Base-by-base conservation (phyloP, 768 basidiomycete genomes). In the Leccinum truebloodii region DNA sequence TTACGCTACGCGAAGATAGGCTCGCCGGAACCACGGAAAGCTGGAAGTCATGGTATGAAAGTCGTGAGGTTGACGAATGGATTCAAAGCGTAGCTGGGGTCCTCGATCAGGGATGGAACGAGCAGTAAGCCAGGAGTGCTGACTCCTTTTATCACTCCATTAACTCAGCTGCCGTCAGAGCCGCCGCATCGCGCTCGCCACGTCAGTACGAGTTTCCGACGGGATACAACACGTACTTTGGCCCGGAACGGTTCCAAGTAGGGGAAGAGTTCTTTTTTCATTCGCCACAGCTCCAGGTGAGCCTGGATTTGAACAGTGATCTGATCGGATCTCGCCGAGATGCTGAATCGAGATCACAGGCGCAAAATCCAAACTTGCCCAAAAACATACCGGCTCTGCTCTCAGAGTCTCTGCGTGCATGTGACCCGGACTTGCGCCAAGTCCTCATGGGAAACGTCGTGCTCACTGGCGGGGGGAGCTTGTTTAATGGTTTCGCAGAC, bases 131-230 rank as follows among this genome's bases (percentile, higher is more conserved):
- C 16, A 9, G 18, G 54, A 44, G 26, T 6, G 18, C n/a, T 41
- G 7, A 18, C 24, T 9, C 12, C 35, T 26, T 58, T 32, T 28
- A 49, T 54, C 39, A 24, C 6, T 22, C 13, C 39, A 1, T 53
- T 59, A 3, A 71, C 22, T 12, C 44, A 22, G 22, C 39, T 30
- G 14, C 10, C 51, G 37, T n/a, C 68, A 92, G 91, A 64, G 78
- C 76, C 53, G 89, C 86, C 49, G 77, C 80, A 13, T 74, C 80
- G 57, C 83, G 85, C 44, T 82, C 83, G 6, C 72, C 79, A 44
- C 83, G 83, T 63, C 88, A 84, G 64, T 98, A 96, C 77, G 97
- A 99, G 77, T 98, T 99, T 78, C 93, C 97, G 0, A 94, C 92
- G 35, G 97, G 97, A 1, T 98, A 86, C 77, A 93, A 88, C 69